Evolutionary conservation across 495 filamentous ascomycete genomes (phyloP), one percentile per base, ranked within the genome.

Genomic region (Zalerion maritima): DNA sequence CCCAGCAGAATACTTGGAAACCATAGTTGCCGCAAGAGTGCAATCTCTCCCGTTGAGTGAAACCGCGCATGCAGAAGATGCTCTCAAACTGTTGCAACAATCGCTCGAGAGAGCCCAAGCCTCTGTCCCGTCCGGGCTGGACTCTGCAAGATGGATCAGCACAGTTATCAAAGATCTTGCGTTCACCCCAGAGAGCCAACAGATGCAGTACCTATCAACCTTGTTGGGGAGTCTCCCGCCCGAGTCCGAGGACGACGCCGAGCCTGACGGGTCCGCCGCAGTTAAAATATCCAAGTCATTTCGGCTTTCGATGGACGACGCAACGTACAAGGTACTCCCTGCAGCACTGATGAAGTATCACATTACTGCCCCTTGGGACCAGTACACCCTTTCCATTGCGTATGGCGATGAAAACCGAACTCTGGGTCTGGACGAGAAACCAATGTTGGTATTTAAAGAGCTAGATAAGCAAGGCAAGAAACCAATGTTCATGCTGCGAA

Each of bases 241-340:
- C 8, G 13, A 7, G 18, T 6, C 28, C 13, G 6, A 13, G 5
- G 13, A 6, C 7, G n/a, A 10, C 6, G 14, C 8, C 16, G 8
- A 14, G 7, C 6, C 14, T 19, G 15, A n/a, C n/a, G 28, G 13
- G 27, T 6, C 6, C 6, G 28, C 5, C 28, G 28, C 32, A 27
- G 73, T 74, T 35, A 75, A 82, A 35, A 81, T 82, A 18, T 81
- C 81, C 67, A 82, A 81, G 41, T 73, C 67, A 3, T 83, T 83
- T 60, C 69, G 78, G 13, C 78, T 83, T 17, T 73, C 69, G 23
- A 73, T 79, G 61, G 78, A 83, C 19, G 78, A 82, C 37, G 78
- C 78, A 0, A 82, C 78, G 48, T 64, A 80, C 47, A 81, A 78
- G 37, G 78, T 83, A 15, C 63, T 83, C 4, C 78, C 78, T 2